phyloP scores from a whole-genome alignment of 805 yeast genomes.

The Candida parachauliodes region DNA sequence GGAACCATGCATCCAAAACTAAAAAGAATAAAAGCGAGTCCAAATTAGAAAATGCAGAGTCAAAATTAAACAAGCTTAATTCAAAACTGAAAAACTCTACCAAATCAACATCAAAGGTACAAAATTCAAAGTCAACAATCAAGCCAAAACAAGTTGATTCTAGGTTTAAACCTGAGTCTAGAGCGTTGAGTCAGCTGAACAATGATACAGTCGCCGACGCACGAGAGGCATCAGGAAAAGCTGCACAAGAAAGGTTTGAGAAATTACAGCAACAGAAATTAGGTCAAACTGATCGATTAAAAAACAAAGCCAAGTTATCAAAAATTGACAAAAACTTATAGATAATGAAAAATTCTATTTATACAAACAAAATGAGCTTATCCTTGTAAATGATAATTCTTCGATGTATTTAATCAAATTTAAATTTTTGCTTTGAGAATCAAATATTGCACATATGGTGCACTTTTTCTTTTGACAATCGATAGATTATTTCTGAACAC shows the following conservation, averaged over 20 bases:
- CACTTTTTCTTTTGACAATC: too few relatives aligned
- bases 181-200: not conserved
- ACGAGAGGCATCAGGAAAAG: constrained; percentile 35
- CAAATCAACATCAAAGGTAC: not conserved
- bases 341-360: too few relatives aligned
- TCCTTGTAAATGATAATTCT: too few relatives aligned
- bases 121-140: not conserved
- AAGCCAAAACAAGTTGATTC: not conserved
- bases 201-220: constrained; percentile 8
- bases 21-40: not conserved
- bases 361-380: too few relatives aligned
- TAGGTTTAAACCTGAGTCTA: constrained; percentile 2
- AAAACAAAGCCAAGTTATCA: constrained; percentile 14
- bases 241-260: constrained; percentile 35
- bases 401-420: too few relatives aligned
- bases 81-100: too few relatives aligned
- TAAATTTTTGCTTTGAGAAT: too few relatives aligned
- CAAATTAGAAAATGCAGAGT: not conserved
- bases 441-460: too few relatives aligned
- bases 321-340: not conserved
- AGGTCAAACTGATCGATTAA: constrained; percentile 27
- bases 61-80: too few relatives aligned
- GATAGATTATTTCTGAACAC: too few relatives aligned
- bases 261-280: constrained; percentile 24
- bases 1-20: constrained; percentile 5